These are phyloP conservation scores for Irpex sp. DNA, from an alignment of 1,284 basidiomycete genomes.

Conservation along the genomic window DNA sequence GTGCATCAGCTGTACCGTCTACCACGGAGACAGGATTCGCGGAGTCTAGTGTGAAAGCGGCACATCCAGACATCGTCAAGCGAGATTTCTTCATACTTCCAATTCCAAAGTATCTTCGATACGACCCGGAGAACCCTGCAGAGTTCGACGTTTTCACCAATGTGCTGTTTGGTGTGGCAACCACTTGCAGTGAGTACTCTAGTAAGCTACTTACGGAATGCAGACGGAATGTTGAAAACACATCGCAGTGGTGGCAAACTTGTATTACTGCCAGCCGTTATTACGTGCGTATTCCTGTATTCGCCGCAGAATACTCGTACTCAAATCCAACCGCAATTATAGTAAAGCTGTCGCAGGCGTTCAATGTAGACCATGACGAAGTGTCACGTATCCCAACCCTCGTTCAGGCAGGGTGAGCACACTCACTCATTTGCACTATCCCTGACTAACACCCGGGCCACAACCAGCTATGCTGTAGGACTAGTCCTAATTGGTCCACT, in stretches of 20 bases:
- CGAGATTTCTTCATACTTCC: slow-evolving; percentile 62
- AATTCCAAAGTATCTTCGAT: slow-evolving; percentile 59
- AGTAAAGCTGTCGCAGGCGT: background rate
- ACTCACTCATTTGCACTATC: background rate
- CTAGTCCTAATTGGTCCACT: slow-evolving; percentile 47
- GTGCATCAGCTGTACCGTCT: background rate
- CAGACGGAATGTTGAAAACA: background rate
- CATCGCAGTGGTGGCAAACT: slow-evolving; percentile 50
- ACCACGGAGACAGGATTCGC: background rate
- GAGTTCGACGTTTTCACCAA: slow-evolving; percentile 63
- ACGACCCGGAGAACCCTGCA: slow-evolving; percentile 54
- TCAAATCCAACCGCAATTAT: background rate
- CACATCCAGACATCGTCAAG: background rate
- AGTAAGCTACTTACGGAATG: background rate
- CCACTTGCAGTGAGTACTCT: slow-evolving; percentile 47
- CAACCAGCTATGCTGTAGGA: slow-evolving; percentile 38
- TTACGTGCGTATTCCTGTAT: slow-evolving; percentile 36
- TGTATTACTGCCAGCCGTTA: slow-evolving; percentile 74
- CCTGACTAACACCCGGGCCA: background rate
- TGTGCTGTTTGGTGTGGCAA: slow-evolving; percentile 61
- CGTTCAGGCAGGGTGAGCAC: slow-evolving; percentile 25
- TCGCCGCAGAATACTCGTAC: background rate
- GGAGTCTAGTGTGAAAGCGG: background rate
- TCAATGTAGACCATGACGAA: background rate
- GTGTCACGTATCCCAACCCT: background rate